Conservation (phyloP, 2,329 filamentous ascomycete species). For the Paradendryphiella salina region DNA sequence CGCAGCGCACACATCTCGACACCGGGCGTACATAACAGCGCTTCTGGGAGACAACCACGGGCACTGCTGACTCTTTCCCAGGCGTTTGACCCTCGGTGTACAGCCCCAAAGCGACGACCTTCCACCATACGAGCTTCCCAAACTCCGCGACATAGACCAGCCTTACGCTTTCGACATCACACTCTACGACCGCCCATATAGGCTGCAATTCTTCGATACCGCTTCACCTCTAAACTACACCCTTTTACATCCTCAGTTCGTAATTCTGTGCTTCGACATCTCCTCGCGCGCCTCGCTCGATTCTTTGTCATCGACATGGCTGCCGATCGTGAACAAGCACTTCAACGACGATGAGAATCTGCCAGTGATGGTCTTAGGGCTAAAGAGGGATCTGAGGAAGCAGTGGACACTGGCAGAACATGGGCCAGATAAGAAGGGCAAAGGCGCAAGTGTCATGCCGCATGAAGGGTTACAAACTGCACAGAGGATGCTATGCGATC, state of each 20-base stretch:
- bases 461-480: conserved; percentile 56
- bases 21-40: background rate
- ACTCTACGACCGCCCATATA: conserved; percentile 59
- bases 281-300: conserved; percentile 56
- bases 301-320: conserved; percentile 53
- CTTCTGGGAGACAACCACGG: too few relatives aligned
- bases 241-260: conserved; percentile 56
- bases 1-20: background rate
- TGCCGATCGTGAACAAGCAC: conserved; percentile 52
- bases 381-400: conserved; percentile 61
- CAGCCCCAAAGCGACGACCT: conserved; percentile 32
- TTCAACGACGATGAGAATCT: conserved; percentile 58
- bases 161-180: conserved; percentile 63
- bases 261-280: conserved; percentile 64
- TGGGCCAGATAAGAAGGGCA: conserved; percentile 42
- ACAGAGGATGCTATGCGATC: conserved; percentile 63
- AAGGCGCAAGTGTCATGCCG: conserved; percentile 54
- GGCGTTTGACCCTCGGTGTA: conserved; percentile 41
- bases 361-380: conserved; percentile 62
- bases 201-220: conserved; percentile 61
- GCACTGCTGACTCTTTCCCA: conserved; percentile 11
- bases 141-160: conserved; percentile 59
- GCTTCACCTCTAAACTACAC: conserved; percentile 61
- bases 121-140: conserved; percentile 46
- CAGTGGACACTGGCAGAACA: conserved; percentile 48